Percentiles rank a stretch among this genome's conserved stretches.
Evolutionary conservation across 371 early-diverging fungal genomes (phyloP).

Genomic region (Synchytrium microbalum): DNA sequence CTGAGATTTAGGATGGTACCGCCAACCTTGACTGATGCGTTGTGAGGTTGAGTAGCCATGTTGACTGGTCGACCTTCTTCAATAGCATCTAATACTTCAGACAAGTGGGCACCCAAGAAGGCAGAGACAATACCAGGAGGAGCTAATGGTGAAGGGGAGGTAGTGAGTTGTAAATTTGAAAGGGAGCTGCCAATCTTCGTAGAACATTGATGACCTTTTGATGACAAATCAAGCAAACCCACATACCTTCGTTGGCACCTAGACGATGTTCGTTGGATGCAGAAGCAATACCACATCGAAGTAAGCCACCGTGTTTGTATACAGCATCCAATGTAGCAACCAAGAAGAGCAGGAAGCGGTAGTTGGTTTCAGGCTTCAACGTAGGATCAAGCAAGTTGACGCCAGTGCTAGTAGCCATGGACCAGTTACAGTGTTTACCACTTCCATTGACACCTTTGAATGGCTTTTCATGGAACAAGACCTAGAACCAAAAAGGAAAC

Average conservation of each 20-base stretch:
- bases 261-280: slow-evolving; percentile 95
- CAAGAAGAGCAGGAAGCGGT: slow-evolving; percentile 89
- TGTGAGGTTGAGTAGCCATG: slow-evolving; percentile 70
- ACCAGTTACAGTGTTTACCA: slow-evolving; percentile 99
- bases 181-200: too few species aligned
- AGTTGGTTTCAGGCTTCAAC: slow-evolving; percentile 87
- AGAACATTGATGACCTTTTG: too few species aligned
- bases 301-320: slow-evolving; percentile 77
- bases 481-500: slow-evolving; percentile 19
- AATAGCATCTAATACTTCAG: slow-evolving; percentile 83
- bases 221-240: neutral
- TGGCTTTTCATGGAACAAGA: slow-evolving; percentile 97
- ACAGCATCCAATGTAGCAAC: slow-evolving; percentile 85
- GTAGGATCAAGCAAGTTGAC: slow-evolving; percentile 94
- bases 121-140: slow-evolving; percentile 95
- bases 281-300: slow-evolving; percentile 85
- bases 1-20: slow-evolving; percentile 92
- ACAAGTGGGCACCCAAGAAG: slow-evolving; percentile 92
- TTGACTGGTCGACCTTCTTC: slow-evolving; percentile 80
- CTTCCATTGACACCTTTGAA: slow-evolving; percentile 97
- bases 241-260: slow-evolving; percentile 77
- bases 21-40: slow-evolving; percentile 84
- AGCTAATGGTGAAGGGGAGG: too few species aligned
- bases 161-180: too few species aligned
- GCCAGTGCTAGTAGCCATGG: slow-evolving; percentile 87